Evolutionary conservation across 139 green algal genomes (phyloP), one percentile per base, ranked within the genome.

Genomic region (Chlorella sorokiniana): DNA sequence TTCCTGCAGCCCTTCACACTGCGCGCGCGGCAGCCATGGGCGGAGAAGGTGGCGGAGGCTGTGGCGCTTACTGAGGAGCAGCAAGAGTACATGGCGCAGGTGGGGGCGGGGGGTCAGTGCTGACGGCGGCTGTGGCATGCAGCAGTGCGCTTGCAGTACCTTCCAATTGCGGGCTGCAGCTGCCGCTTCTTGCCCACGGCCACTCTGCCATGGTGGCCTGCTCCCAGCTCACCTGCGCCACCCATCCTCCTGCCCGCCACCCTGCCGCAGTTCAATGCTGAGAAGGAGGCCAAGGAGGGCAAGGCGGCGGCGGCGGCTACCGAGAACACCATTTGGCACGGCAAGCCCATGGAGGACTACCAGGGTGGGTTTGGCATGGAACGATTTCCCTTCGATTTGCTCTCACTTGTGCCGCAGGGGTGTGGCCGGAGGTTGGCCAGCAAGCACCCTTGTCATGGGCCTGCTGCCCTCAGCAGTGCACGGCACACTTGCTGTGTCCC

Each of bases 61-160:
- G 76, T 84, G 52, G 87, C 92, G 79, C 91, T 96, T 22, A 97
- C 92, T 6, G 95, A 96, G 67, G 95, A 98, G 88, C 94, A 98
- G 86, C 91, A 92, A 82, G 94, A 89, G 71, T 96, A 92, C 87
- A 88, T 96, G 52, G 91, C 92, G 54, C 87, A 93, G 90, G 56
- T 85, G 77, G 25, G 59, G 27, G 40, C 65, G 77, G 62, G 33
- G 22, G 20, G 20, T 16, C 9, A 22, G 76, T 16, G 38, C 1
- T 65, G 69, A 38, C 1, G 37, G 9, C 14, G 3, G 77, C 40
- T 56, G 25, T 56, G 56, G 38, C 51, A 45, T 68, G 37, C 31
- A 68, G 33, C 10, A 67, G 6, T 4, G 33, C 20, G 41, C 9
- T 64, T 14, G 31, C 40, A 81, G 8, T 0, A 0, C 56, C 14